Conservation (phyloP, 176 grass and related monocot species). For the Themeda triandra region DNA sequence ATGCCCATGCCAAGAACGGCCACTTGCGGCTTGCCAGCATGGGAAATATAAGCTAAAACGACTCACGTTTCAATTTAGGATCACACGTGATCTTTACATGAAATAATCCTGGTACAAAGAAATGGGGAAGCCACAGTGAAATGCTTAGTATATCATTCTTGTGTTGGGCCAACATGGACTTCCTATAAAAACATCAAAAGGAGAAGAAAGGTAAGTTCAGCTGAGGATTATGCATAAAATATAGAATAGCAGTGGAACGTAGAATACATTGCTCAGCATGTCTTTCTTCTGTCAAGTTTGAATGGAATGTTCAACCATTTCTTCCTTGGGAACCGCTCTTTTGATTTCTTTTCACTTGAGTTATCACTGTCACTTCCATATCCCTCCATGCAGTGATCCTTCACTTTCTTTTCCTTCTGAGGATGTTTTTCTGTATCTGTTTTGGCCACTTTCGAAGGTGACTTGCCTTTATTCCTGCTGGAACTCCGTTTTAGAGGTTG, state of each 20-base stretch:
- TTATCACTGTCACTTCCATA: conserved; percentile 35
- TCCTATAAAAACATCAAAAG: conserved; percentile 22
- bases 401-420: conserved; percentile 56
- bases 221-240: background rate
- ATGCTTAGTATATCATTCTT: background rate
- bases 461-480: conserved; percentile 58
- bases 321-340: conserved; percentile 54
- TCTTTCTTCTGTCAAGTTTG: conserved; percentile 90
- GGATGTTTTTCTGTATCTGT: conserved; percentile 37
- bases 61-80: conserved; percentile 8
- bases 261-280: conserved; percentile 69
- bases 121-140: background rate
- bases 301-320: conserved; percentile 90
- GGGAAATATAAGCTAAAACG: background rate
- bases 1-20: background rate
- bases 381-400: conserved; percentile 47
- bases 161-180: background rate
- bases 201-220: background rate
- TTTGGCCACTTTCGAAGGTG: conserved; percentile 50
- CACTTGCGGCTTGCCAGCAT: background rate
- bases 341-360: conserved; percentile 55
- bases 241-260: background rate
- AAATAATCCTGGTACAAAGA: conserved; percentile 16
- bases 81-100: conserved; percentile 19
- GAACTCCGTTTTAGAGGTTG: conserved; percentile 68